These are phyloP conservation scores for Phytophthora citrophthora DNA, from an alignment of 352 stramenopile species.

Conservation along the genomic window DNA sequence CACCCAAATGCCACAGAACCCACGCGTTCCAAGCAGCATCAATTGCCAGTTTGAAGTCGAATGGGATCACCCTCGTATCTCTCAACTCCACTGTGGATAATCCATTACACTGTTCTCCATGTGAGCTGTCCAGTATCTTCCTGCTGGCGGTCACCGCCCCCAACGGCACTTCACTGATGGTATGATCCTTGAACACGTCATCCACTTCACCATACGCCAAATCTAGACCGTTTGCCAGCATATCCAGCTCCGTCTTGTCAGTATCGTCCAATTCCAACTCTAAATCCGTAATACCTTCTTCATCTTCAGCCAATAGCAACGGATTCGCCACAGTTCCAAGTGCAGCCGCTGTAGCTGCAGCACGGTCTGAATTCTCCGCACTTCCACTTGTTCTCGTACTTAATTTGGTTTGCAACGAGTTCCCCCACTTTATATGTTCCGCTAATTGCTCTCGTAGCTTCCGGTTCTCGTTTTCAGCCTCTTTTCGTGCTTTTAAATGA, in stretches of 20 bases:
- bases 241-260: slow-evolving; percentile 32
- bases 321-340: slow-evolving; percentile 18
- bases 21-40: slow-evolving; percentile 44
- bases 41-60: slow-evolving; percentile 35
- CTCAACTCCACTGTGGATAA: slow-evolving; percentile 27
- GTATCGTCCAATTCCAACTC: slow-evolving; percentile 30
- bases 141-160: slow-evolving; percentile 18
- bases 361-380: slow-evolving; percentile 7
- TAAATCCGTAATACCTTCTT: slow-evolving; percentile 34
- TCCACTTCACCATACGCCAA: slow-evolving; percentile 24
- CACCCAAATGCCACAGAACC: slow-evolving; percentile 42
- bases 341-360: slow-evolving; percentile 9
- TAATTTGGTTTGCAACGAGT: slow-evolving; percentile 27
- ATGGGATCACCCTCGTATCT: slow-evolving; percentile 37
- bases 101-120: not conserved
- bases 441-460: slow-evolving; percentile 20
- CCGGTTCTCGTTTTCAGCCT: slow-evolving; percentile 33
- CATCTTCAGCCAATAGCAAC: slow-evolving; percentile 30
- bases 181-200: slow-evolving; percentile 23
- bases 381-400: not conserved
- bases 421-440: slow-evolving; percentile 28
- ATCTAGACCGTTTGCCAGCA: slow-evolving; percentile 37
- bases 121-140: slow-evolving; percentile 9
- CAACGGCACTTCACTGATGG: slow-evolving; percentile 7
- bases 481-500: slow-evolving; percentile 21